Percentiles rank a stretch among this genome's conserved stretches.
Conservation (phyloP, 2,329 filamentous ascomycete genomes). For the Xylariomycetidae sp. region DNA sequence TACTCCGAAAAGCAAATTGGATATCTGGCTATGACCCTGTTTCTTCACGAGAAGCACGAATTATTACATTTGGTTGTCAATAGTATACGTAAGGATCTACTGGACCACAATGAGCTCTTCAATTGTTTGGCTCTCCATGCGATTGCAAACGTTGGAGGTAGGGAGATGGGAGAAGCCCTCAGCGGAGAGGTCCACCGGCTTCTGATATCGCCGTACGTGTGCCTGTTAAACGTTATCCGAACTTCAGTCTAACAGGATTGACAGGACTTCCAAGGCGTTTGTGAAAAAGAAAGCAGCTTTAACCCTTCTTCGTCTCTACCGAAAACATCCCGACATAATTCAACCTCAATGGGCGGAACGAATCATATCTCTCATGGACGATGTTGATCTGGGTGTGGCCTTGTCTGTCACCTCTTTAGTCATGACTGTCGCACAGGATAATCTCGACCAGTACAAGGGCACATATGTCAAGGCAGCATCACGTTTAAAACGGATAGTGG, state of each 20-base stretch:
- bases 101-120: conserved; percentile 94
- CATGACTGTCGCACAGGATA: conserved; percentile 90
- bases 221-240: too few relatives aligned
- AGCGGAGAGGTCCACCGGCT: conserved; percentile 89
- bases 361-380: conserved; percentile 98
- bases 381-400: conserved; percentile 87
- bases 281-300: conserved; percentile 99
- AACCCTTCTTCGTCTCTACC: conserved; percentile 86
- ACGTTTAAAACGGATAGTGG: conserved; percentile 80
- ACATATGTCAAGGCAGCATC: conserved; percentile 92
- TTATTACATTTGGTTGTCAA: conserved; percentile 94
- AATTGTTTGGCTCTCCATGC: conserved; percentile 96
- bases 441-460: conserved; percentile 89
- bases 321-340: conserved; percentile 89
- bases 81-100: conserved; percentile 92
- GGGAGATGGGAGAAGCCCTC: conserved; percentile 94
- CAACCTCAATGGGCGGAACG: conserved; percentile 96
- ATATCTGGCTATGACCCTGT: conserved; percentile 94
- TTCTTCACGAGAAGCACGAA: conserved; percentile 96
- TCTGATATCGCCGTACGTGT: conserved; percentile 82
- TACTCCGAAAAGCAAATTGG: conserved; percentile 99
- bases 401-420: conserved; percentile 93
- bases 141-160: conserved; percentile 93
- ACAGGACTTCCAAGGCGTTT: conserved; percentile 77
- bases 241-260: conserved; percentile 9